A percentile compares a stretch with the other conserved stretches of the same genome.
Conservation (phyloP, 2,329 filamentous ascomycete species). For the Paracoccidioides brasiliensis region DNA sequence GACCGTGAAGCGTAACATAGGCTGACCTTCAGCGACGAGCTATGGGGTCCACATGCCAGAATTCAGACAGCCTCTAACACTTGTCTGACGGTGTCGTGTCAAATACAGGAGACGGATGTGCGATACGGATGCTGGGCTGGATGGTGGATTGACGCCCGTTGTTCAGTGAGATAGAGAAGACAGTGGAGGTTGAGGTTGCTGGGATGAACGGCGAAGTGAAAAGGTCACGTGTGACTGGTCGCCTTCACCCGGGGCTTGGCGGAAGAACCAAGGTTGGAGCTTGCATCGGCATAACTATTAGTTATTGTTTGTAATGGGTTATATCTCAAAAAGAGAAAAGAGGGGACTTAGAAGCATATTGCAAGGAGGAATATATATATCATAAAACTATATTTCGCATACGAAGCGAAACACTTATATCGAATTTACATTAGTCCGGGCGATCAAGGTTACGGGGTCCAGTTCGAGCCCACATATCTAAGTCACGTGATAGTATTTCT, state of each 20-base stretch:
- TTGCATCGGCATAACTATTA: neutral
- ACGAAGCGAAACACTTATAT: too few species aligned
- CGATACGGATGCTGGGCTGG: slow-evolving; percentile 1
- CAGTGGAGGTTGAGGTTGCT: neutral
- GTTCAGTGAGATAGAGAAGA: slow-evolving; percentile 2
- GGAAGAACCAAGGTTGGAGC: neutral
- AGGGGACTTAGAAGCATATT: too few species aligned
- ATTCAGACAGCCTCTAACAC: neutral
- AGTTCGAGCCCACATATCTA: too few species aligned
- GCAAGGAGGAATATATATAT: too few species aligned
- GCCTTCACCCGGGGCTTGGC: neutral
- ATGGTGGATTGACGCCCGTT: slow-evolving; percentile 5
- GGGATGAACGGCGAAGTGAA: neutral
- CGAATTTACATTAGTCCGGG: too few species aligned
- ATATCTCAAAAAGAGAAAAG: too few species aligned
- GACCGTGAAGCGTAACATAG: slow-evolving; percentile 2
- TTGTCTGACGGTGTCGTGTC: neutral
- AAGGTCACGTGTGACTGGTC: neutral
- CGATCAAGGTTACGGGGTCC: too few species aligned
- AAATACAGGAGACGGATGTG: neutral
- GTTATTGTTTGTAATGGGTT: too few species aligned
- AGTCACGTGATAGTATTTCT: too few species aligned
- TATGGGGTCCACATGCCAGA: slow-evolving; percentile 6
- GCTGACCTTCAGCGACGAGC: slow-evolving; percentile 2
- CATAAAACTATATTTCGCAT: too few species aligned